Evolutionary conservation across 345 rosid species (phyloP).

Genomic region (Camelina sativa): DNA sequence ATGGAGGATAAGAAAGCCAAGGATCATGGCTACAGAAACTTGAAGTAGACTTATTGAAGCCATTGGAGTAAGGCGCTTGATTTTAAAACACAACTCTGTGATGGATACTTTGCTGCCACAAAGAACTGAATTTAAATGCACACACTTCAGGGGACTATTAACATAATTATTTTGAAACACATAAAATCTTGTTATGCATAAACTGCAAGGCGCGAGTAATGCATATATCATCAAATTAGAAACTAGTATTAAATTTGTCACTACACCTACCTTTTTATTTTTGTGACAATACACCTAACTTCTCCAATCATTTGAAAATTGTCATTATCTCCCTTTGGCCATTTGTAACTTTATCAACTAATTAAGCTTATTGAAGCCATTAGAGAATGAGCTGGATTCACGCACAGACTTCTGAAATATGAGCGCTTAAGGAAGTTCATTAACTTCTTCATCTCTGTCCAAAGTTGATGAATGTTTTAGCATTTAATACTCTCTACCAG

Average conservation of each 20-base stretch:
- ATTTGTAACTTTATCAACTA: not conserved
- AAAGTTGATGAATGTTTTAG: not conserved
- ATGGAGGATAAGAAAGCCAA: not conserved
- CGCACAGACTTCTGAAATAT: not conserved
- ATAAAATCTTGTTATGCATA: not conserved
- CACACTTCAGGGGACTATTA: not conserved
- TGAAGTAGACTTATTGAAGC: not conserved
- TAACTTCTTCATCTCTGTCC: slow-evolving; percentile 1
- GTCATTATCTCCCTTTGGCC: not conserved
- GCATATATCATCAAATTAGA: slow-evolving; percentile 1
- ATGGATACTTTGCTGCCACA: not conserved
- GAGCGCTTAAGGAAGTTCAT: not conserved
- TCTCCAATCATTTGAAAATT: not conserved
- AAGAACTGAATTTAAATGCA: not conserved
- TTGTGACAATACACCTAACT: not conserved
- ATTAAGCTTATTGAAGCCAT: not conserved
- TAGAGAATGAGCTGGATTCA: not conserved
- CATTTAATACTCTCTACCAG: not conserved
- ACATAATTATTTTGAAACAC: not conserved
- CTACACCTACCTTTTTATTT: not conserved
- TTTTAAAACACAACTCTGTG: not conserved
- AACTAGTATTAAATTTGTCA: not conserved
- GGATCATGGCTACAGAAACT: not conserved
- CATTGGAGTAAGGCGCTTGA: not conserved
- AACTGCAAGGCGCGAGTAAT: not conserved